Base-by-base conservation (phyloP, 495 filamentous ascomycete genomes). In the Lophiostoma macrostomum region DNA sequence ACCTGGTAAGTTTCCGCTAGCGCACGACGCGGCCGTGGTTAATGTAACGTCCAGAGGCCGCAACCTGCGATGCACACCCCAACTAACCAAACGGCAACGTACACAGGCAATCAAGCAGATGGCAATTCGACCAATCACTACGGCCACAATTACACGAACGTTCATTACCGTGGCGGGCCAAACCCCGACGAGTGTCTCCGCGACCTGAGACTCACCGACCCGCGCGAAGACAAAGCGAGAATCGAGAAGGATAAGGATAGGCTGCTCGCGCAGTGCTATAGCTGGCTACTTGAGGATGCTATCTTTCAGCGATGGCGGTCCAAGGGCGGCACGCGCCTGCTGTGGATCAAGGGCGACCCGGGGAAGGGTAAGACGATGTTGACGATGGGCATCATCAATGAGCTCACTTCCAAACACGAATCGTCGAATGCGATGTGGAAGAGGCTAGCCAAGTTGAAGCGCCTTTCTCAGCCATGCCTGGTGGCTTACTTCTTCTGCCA, bases 341-440 rank as follows among this genome's bases (percentile, higher is more conserved):
- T 78, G 25, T 77, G 73, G 74, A 70, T 79, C 27, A 76, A 42
- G 5, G 34, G 34, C 18, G 58, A 52, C 18, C 48, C 64, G 5
- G 76, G 80, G 54, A 63, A 62, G 55, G 74, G 69, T 12, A 73
- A 73, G 63, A 70, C 56, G 41, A 73, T 76, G 50, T 0, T 54
- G 13, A 44, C 34, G 12, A 47, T 38, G 16, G 42, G 41, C 22
- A n/a, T 53, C n/a, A 35, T 59, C 28, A 29, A 48, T 13, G 25
- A 52, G 36, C 48, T 52, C 5, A 5, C 27, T 48, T 48, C 44
- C 16, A 50, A 38, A 38, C 5, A 50, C 14, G 18, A 22, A 35
- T 48, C 30, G 20, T 48, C 10, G 20, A 34, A 3, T 34, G 18
- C 18, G 18, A 36, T 36, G 20, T 48, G 3, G 30, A 48, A 48